Conservation (phyloP, 495 filamentous ascomycete genomes). For the Trichoderma gamsii region DNA sequence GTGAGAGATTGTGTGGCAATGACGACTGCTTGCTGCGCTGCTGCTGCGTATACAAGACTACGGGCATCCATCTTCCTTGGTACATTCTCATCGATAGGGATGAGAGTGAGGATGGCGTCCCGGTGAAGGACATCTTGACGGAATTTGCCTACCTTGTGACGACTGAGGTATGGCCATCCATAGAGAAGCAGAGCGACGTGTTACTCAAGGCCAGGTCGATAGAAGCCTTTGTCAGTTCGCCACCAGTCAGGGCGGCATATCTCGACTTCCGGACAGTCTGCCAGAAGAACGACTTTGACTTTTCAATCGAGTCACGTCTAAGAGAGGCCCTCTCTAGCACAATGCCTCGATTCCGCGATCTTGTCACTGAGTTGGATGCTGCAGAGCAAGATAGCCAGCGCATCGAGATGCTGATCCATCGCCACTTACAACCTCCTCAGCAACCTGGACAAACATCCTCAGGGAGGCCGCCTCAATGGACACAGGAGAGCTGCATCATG, state of each 20-base stretch:
- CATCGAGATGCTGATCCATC: background rate
- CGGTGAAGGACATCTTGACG: background rate
- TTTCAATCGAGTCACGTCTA: background rate
- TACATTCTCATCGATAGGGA: background rate
- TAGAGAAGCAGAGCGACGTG: background rate
- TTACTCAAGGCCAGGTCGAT: background rate
- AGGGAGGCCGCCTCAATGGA: background rate
- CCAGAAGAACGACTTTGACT: background rate
- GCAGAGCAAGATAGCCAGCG: background rate
- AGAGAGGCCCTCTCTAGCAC: background rate
- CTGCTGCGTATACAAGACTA: background rate
- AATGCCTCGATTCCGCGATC: background rate
- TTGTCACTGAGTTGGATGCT: background rate
- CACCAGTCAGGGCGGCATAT: constrained; percentile 1
- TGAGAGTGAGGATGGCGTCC: background rate
- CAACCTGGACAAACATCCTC: background rate
- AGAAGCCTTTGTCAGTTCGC: background rate
- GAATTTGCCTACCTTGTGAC: background rate
- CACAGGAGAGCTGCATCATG: background rate
- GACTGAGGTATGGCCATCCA: background rate
- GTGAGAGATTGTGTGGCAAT: background rate
- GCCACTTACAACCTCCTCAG: background rate
- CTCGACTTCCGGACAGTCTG: background rate
- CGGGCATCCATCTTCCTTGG: background rate
- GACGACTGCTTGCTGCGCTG: background rate